Evolutionary conservation across 768 basidiomycete species (phyloP).

Genomic region (Termitomyces titanicus): DNA sequence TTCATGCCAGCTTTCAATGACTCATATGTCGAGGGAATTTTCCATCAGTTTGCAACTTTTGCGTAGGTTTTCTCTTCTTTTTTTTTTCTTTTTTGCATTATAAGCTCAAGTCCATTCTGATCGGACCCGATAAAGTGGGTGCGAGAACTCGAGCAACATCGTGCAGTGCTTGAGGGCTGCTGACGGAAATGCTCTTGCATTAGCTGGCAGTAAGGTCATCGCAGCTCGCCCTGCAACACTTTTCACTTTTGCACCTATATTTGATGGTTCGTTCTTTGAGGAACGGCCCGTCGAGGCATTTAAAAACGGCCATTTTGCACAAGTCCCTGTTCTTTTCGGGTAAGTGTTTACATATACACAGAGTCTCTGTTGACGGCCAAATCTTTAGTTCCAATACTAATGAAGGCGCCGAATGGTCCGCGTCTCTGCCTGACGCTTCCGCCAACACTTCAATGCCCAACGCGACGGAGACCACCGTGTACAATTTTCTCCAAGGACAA

Average conservation of each 20-base stretch:
- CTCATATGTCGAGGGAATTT: conserved; percentile 31
- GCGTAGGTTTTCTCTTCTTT: conserved; percentile 24
- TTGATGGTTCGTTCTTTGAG: conserved; percentile 31
- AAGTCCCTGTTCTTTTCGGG: conserved; percentile 40
- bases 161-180: conserved; percentile 32
- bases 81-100: too few relatives aligned
- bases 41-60: conserved; percentile 28
- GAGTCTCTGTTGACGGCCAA: neutral
- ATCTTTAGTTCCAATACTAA: conserved; percentile 33
- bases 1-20: conserved; percentile 30
- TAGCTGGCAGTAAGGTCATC: conserved; percentile 29
- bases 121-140: conserved; percentile 7
- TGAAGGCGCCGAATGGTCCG: conserved; percentile 40
- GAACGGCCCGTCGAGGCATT: conserved; percentile 38
- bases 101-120: neutral
- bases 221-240: conserved; percentile 27
- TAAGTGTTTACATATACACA: conserved; percentile 6
- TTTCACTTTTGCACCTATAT: conserved; percentile 35
- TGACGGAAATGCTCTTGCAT: conserved; percentile 22
- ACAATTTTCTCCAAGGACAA: conserved; percentile 39
- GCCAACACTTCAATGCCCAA: conserved; percentile 37
- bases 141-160: conserved; percentile 15
- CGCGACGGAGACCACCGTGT: conserved; percentile 35
- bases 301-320: conserved; percentile 30
- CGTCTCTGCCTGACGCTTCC: conserved; percentile 25